Conservation (phyloP, 331 rosid genomes). For the Erythrophleum ivorense region DNA sequence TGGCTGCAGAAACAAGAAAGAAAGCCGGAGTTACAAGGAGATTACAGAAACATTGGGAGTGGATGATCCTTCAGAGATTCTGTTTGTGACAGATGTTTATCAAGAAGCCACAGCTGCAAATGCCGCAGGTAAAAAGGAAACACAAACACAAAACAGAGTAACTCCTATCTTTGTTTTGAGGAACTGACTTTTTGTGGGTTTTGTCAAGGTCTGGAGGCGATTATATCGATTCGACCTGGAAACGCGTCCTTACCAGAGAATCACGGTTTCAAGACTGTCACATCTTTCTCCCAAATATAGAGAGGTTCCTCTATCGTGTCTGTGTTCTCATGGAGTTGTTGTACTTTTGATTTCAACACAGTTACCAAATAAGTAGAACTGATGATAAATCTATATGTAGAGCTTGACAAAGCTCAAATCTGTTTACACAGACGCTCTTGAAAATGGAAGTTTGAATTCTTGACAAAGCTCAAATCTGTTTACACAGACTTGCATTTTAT, state of each 20-base stretch:
- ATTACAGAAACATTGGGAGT: conserved; percentile 79
- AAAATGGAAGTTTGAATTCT: too few species aligned
- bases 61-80: conserved; percentile 74
- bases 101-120: conserved; percentile 93
- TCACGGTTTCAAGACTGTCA: conserved; percentile 76
- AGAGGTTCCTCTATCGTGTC: too few species aligned
- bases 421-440: too few species aligned
- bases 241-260: conserved; percentile 83
- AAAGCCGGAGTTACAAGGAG: conserved; percentile 70
- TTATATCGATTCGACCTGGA: conserved; percentile 82
- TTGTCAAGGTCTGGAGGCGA: conserved; percentile 70
- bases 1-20: conserved; percentile 87
- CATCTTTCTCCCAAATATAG: too few species aligned
- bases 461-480: too few species aligned
- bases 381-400: too few species aligned
- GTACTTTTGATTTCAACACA: too few species aligned
- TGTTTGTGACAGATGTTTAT: conserved; percentile 79
- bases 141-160: neutral
- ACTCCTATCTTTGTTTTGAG: neutral
- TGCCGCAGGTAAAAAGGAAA: conserved; percentile 68
- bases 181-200: conserved; percentile 18
- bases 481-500: too few species aligned
- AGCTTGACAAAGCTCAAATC: too few species aligned
- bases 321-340: too few species aligned
- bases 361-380: too few species aligned